Conservation (phyloP, 2,329 filamentous ascomycete genomes). For the Pyrenochaeta sp. region DNA sequence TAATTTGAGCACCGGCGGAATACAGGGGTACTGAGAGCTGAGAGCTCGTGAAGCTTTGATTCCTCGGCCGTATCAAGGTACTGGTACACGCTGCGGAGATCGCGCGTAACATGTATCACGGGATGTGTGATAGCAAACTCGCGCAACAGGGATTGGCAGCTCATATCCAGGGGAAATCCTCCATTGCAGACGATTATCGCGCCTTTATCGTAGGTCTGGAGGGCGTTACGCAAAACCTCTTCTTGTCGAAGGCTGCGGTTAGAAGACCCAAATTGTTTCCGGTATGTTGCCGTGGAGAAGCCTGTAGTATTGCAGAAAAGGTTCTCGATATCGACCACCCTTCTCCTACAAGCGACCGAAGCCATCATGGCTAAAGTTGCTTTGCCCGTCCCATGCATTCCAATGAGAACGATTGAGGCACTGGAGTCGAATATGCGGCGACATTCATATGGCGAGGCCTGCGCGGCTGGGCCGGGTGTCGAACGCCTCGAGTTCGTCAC, state of each 20-base stretch:
- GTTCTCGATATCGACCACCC: conserved; percentile 73
- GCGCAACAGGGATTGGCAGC: conserved; percentile 66
- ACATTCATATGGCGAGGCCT: conserved; percentile 28
- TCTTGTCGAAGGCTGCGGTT: conserved; percentile 71
- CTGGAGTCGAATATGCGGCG: conserved; percentile 62
- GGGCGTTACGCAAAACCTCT: conserved; percentile 67
- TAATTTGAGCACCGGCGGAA: conserved; percentile 74
- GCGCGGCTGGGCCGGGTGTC: conserved; percentile 29
- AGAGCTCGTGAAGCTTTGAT: conserved; percentile 64
- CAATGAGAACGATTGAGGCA: conserved; percentile 76
- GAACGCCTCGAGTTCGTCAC: conserved; percentile 23
- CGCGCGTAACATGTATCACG: conserved; percentile 75
- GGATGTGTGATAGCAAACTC: conserved; percentile 72
- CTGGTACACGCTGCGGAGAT: conserved; percentile 68
- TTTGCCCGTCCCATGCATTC: conserved; percentile 79
- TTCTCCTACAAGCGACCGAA: conserved; percentile 72
- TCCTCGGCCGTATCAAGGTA: conserved; percentile 65
- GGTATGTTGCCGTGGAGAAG: conserved; percentile 68
- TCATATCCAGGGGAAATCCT: conserved; percentile 69
- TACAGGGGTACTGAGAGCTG: conserved; percentile 65
- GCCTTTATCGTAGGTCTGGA: conserved; percentile 65
- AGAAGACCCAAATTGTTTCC: conserved; percentile 67
- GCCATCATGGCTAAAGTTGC: conserved; percentile 78
- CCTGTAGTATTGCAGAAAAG: conserved; percentile 71
- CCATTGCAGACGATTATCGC: conserved; percentile 76